These are phyloP conservation scores for Neoboletus magnificus DNA, from an alignment of 768 basidiomycete genomes.

Conservation along the genomic window DNA sequence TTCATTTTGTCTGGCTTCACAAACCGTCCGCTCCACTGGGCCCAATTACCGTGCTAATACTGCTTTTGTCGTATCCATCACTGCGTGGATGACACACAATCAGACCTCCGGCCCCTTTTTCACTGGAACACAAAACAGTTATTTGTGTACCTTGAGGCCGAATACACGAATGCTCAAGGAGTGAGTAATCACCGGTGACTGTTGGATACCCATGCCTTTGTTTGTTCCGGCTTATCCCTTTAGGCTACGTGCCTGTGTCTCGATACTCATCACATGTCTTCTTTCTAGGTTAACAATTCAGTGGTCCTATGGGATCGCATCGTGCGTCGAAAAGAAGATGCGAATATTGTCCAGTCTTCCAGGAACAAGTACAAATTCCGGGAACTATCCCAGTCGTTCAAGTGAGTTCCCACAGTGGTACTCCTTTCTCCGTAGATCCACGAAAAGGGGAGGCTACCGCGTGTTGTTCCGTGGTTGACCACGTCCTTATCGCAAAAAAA, in stretches of 20 bases:
- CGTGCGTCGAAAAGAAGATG: constrained; percentile 75
- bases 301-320: constrained; percentile 94
- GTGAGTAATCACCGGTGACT: constrained; percentile 43
- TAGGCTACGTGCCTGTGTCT: constrained; percentile 13
- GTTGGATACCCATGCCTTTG: constrained; percentile 4
- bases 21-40: constrained; percentile 5
- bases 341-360: constrained; percentile 47
- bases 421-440: background rate
- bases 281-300: constrained; percentile 58
- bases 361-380: constrained; percentile 83
- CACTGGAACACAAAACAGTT: constrained; percentile 98
- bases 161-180: constrained; percentile 70
- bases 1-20: constrained; percentile 24
- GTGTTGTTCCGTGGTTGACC: constrained; percentile 18
- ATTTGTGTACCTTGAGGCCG: constrained; percentile 82
- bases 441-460: constrained; percentile 11
- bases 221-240: constrained; percentile 17
- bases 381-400: constrained; percentile 70
- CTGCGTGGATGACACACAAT: background rate
- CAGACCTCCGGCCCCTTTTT: constrained; percentile 82
- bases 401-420: constrained; percentile 44
- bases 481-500: constrained; percentile 11
- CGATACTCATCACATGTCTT: constrained; percentile 10
- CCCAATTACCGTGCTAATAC: constrained; percentile 15
- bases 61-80: background rate